phyloP scores from a whole-genome alignment of 140 eudicot species.

The Cichorium intybus region DNA sequence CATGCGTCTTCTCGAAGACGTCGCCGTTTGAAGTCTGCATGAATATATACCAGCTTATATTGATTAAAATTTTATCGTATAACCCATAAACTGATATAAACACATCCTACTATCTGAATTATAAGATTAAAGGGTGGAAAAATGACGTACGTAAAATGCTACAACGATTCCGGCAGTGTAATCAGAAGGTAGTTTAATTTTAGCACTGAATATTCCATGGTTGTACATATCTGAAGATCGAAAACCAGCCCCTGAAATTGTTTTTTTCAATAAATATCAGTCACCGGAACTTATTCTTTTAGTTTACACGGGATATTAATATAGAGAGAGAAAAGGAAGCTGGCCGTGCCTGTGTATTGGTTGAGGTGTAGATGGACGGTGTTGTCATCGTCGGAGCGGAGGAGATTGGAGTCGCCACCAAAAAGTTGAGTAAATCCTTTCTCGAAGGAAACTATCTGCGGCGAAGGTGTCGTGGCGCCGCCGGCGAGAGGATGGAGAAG shows the following conservation, averaged over 20 bases:
- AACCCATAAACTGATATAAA: background rate
- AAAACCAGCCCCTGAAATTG: slow-evolving; percentile 71
- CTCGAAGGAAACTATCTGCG: slow-evolving; percentile 37
- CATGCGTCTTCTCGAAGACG: slow-evolving; percentile 67
- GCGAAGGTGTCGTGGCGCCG: slow-evolving; percentile 4
- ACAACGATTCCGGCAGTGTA: slow-evolving; percentile 92
- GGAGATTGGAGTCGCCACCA: slow-evolving; percentile 62
- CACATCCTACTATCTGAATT: background rate
- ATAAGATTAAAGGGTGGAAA: background rate
- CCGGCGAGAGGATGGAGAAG: slow-evolving; percentile 21
- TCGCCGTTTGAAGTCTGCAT: slow-evolving; percentile 77
- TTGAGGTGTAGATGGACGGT: slow-evolving; percentile 67
- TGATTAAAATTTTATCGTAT: background rate
- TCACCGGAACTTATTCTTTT: background rate
- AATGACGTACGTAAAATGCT: slow-evolving; percentile 71
- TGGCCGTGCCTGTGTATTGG: slow-evolving; percentile 61
- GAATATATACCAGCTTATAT: background rate
- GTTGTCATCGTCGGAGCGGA: slow-evolving; percentile 41
- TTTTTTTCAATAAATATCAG: background rate
- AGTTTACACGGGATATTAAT: too few relatives aligned
- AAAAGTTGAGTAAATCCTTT: slow-evolving; percentile 63
- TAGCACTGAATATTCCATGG: slow-evolving; percentile 91
- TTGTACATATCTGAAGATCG: slow-evolving; percentile 62
- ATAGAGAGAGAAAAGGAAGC: background rate
- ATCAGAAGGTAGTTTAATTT: slow-evolving; percentile 68